phyloP scores from a whole-genome alignment of 768 basidiomycete species.

The Auricularia auricula-judae region DNA sequence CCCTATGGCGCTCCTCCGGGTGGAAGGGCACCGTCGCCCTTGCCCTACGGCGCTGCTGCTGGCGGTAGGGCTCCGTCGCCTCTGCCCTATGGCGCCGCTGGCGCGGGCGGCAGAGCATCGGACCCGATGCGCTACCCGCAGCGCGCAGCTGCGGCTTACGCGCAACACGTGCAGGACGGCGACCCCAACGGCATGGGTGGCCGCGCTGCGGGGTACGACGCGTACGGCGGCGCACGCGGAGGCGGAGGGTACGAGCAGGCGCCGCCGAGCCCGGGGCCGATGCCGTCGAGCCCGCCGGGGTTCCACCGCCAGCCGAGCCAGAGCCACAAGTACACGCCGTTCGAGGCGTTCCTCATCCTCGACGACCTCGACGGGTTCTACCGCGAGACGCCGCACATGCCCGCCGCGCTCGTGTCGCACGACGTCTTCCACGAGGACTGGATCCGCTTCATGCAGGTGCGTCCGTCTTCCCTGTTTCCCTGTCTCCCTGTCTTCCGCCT shows the following conservation, averaged over 20 bases:
- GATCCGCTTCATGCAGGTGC: conserved; percentile 66
- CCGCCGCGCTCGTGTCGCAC: conserved; percentile 56
- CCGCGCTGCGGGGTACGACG: conserved; percentile 17
- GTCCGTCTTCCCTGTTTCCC: conserved; percentile 11
- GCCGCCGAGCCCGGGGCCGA: conserved; percentile 10
- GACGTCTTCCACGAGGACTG: conserved; percentile 74
- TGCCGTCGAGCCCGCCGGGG: conserved; percentile 25
- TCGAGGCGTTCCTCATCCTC: conserved; percentile 58
- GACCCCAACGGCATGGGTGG: conserved; percentile 8
- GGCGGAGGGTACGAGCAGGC: not conserved
- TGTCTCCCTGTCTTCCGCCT: not conserved
- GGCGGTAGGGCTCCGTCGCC: not conserved
- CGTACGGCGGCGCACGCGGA: conserved; percentile 15
- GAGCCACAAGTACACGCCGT: conserved; percentile 54
- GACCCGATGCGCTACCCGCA: not conserved
- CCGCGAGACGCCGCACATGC: conserved; percentile 60
- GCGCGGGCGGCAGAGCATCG: not conserved
- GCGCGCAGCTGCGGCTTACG: too few relatives aligned
- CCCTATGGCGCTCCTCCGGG: not conserved
- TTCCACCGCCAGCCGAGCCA: conserved; percentile 65
- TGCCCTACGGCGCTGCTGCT: not conserved
- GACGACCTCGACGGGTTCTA: conserved; percentile 63
- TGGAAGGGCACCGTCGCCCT: not conserved
- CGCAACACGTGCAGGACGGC: not conserved
- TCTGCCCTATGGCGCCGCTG: not conserved